Percentiles rank a stretch among this genome's conserved stretches.
Conservation (phyloP, 371 early-diverging fungal genomes). For the Dinochytrium kinnereticum region DNA sequence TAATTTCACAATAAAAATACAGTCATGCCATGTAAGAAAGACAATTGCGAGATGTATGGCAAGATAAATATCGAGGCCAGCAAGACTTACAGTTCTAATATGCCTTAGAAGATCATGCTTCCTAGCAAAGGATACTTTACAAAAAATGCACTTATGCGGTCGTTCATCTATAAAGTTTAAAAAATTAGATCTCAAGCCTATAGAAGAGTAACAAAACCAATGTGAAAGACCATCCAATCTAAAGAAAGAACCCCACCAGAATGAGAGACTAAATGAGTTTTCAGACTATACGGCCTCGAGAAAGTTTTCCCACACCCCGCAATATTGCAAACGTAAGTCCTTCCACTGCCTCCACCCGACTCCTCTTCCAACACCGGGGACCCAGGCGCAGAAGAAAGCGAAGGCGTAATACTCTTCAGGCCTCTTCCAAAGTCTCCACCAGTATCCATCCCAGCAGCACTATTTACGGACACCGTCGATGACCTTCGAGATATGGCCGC, state of each 20-base stretch:
- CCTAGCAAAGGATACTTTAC: background rate
- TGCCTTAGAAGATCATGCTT: background rate
- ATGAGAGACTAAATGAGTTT: slow-evolving; percentile 3
- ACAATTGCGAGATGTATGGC: background rate
- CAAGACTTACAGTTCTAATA: background rate
- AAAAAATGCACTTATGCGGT: background rate
- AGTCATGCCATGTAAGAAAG: too few relatives aligned
- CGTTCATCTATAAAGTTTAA: background rate
- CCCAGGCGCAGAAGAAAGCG: background rate
- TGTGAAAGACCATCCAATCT: background rate
- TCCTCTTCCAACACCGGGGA: background rate
- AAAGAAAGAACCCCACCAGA: background rate
- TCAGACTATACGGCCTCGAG: slow-evolving; percentile 1
- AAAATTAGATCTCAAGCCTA: too few relatives aligned
- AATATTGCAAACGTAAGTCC: background rate
- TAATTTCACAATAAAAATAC: too few relatives aligned
- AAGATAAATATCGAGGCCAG: background rate
- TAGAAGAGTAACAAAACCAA: background rate
- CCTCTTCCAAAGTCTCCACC: background rate
- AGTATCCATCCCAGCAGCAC: background rate
- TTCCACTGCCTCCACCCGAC: background rate
- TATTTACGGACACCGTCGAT: background rate
- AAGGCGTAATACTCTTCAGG: background rate
- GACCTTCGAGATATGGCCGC: background rate
- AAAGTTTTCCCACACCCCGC: background rate